These are phyloP conservation scores for Ustilago crameri DNA, from an alignment of 1,284 basidiomycete species.

Conservation along the genomic window DNA sequence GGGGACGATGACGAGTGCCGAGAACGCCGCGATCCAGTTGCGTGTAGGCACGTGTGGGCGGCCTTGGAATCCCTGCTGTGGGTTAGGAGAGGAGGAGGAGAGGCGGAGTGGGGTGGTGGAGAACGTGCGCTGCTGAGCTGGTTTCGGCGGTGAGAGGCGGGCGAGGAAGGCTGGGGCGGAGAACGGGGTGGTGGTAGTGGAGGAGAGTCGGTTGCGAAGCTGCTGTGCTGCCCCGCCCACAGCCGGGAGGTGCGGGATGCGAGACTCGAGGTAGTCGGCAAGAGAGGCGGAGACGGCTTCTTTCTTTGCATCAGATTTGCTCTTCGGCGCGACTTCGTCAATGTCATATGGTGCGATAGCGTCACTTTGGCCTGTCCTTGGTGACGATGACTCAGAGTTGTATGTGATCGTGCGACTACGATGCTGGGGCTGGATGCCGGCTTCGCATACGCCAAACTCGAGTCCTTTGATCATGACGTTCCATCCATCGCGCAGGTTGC, in stretches of 20 bases:
- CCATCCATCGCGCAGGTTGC: slow-evolving; percentile 45
- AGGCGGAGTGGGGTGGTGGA: slow-evolving; percentile 2
- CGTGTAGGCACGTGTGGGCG: slow-evolving; percentile 17
- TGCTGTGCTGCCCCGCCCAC: slow-evolving; percentile 12
- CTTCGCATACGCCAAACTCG: slow-evolving; percentile 33
- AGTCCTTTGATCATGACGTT: slow-evolving; percentile 44
- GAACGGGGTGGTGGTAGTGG: slow-evolving; percentile 4
- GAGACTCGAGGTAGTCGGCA: slow-evolving; percentile 20
- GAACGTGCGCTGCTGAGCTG: slow-evolving; percentile 3
- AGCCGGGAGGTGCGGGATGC: slow-evolving; percentile 4
- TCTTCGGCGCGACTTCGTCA: slow-evolving; percentile 20
- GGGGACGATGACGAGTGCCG: slow-evolving; percentile 40
- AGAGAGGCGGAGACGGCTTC: slow-evolving; percentile 16
- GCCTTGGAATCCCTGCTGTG: neutral
- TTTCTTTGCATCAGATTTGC: slow-evolving; percentile 15
- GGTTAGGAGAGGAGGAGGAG: slow-evolving; percentile 1
- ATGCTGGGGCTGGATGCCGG: slow-evolving; percentile 19
- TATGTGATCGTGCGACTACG: slow-evolving; percentile 4
- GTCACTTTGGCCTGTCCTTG: neutral
- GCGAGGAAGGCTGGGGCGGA: slow-evolving; percentile 7
- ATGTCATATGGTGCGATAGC: neutral
- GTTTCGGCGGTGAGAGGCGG: slow-evolving; percentile 2
- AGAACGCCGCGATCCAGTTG: slow-evolving; percentile 48
- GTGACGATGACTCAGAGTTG: neutral
- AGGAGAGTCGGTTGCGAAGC: slow-evolving; percentile 14